Percentiles rank a stretch among this genome's conserved stretches.
Conservation (phyloP, 331 rosid species). For the Rhamnella rubrinervis region DNA sequence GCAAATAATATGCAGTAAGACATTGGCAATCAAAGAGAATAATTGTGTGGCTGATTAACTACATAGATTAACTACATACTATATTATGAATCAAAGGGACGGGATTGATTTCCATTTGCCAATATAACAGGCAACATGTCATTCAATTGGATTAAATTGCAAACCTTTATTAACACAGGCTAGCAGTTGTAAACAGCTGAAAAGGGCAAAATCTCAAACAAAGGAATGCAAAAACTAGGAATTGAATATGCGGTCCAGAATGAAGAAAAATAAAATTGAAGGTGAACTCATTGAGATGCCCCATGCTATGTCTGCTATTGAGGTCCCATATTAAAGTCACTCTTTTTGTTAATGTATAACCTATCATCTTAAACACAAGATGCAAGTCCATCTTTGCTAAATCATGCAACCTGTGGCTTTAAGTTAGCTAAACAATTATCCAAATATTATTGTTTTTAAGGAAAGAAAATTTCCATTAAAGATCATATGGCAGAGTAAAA, state of each 20-base stretch:
- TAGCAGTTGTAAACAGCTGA: no score
- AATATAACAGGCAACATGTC: no score
- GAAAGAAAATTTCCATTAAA: background rate
- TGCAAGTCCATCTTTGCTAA: background rate
- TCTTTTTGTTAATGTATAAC: background rate
- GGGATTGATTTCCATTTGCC: no score
- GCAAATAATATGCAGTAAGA: no score
- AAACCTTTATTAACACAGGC: no score
- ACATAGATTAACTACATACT: no score
- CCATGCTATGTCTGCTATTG: background rate
- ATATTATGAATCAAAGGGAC: no score
- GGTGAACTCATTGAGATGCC: background rate
- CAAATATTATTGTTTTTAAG: background rate
- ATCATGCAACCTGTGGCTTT: background rate
- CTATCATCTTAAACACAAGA: background rate
- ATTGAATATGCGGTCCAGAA: background rate
- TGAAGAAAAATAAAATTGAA: background rate
- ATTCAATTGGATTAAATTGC: no score
- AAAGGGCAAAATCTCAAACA: no score
- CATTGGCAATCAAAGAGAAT: no score
- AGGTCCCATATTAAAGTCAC: background rate
- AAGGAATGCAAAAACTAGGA: background rate
- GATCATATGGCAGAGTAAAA: conserved; percentile 3
- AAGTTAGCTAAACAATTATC: background rate
- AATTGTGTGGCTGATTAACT: no score